Evolutionary conservation across 2,329 filamentous ascomycete species (phyloP).

Genomic region (Penicillium griseofulvum): DNA sequence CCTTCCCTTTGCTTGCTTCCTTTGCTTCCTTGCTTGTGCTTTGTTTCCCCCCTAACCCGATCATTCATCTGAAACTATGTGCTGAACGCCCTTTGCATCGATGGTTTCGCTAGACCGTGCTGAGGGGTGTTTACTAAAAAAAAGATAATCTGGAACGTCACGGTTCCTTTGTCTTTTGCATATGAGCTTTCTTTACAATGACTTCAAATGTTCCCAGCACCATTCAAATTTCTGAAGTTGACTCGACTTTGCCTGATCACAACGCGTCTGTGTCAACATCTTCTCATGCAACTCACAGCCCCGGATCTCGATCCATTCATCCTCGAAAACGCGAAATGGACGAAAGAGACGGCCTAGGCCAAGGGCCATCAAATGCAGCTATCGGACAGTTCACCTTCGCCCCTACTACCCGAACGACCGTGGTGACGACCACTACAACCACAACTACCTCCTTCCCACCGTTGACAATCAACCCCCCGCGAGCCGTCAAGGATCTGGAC

Average conservation of each 20-base stretch:
- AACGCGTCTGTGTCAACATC: constrained; percentile 17
- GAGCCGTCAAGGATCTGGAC: constrained; percentile 70
- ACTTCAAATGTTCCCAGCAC: constrained; percentile 12
- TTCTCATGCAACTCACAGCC: constrained; percentile 12
- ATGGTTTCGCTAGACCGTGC: constrained; percentile 24
- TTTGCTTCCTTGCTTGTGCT: constrained; percentile 16
- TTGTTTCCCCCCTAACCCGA: constrained; percentile 3
- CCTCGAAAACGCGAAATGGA: constrained; percentile 29
- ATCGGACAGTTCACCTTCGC: constrained; percentile 62
- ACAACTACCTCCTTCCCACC: constrained; percentile 80
- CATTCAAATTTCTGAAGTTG: constrained; percentile 6
- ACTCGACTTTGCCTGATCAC: constrained; percentile 9
- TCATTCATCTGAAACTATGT: constrained; percentile 1
- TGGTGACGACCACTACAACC: constrained; percentile 87
- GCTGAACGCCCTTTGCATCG: constrained; percentile 23
- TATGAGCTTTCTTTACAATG: constrained; percentile 14
- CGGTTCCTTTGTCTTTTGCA: constrained; percentile 11
- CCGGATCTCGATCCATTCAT: constrained; percentile 15
- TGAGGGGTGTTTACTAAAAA: constrained; percentile 21
- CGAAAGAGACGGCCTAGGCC: constrained; percentile 24
- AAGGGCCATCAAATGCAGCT: constrained; percentile 37
- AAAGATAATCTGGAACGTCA: constrained; percentile 1
- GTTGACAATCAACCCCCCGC: constrained; percentile 72
- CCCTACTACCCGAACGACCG: constrained; percentile 63
- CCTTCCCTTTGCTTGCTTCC: constrained; percentile 16